Evolutionary conservation across 306 rosid genomes (phyloP).

Genomic region (Cucumis hystrix): DNA sequence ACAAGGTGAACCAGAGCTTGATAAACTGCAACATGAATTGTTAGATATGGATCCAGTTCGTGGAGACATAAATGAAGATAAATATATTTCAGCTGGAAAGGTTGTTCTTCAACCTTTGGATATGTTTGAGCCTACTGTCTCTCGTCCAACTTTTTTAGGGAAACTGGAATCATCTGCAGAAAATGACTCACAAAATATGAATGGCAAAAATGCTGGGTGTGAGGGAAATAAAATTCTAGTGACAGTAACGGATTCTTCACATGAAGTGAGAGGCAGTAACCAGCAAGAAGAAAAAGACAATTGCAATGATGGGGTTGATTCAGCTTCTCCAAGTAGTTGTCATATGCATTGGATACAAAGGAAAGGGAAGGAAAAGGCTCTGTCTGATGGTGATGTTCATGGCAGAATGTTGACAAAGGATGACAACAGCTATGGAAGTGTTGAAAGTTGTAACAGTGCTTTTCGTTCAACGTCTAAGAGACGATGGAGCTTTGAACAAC

Average conservation of each 20-base stretch:
- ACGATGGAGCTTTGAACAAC: slow-evolving; percentile 42
- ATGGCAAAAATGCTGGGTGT: slow-evolving; percentile 14
- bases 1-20: slow-evolving; percentile 22
- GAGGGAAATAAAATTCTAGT: slow-evolving; percentile 14
- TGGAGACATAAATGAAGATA: slow-evolving; percentile 17
- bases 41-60: slow-evolving; percentile 13
- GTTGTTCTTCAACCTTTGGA: slow-evolving; percentile 11
- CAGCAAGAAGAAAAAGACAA: slow-evolving; percentile 16
- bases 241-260: slow-evolving; percentile 11
- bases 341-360: slow-evolving; percentile 15
- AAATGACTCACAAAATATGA: slow-evolving; percentile 31
- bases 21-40: slow-evolving; percentile 14
- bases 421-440: slow-evolving; percentile 35
- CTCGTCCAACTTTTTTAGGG: slow-evolving; percentile 10
- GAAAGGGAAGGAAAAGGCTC: slow-evolving; percentile 49
- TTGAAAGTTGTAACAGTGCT: slow-evolving; percentile 46
- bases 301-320: slow-evolving; percentile 12
- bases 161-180: slow-evolving; percentile 40
- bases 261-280: slow-evolving; percentile 13
- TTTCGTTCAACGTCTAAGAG: slow-evolving; percentile 28
- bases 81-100: slow-evolving; percentile 15
- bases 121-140: background rate
- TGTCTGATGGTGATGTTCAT: slow-evolving; percentile 28
- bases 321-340: slow-evolving; percentile 34
- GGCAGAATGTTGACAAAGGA: slow-evolving; percentile 31